Percentiles rank a stretch among this genome's conserved stretches.
phyloP scores from a whole-genome alignment of 2,329 filamentous ascomycete genomes.

The Phialemoniopsis sp. region DNA sequence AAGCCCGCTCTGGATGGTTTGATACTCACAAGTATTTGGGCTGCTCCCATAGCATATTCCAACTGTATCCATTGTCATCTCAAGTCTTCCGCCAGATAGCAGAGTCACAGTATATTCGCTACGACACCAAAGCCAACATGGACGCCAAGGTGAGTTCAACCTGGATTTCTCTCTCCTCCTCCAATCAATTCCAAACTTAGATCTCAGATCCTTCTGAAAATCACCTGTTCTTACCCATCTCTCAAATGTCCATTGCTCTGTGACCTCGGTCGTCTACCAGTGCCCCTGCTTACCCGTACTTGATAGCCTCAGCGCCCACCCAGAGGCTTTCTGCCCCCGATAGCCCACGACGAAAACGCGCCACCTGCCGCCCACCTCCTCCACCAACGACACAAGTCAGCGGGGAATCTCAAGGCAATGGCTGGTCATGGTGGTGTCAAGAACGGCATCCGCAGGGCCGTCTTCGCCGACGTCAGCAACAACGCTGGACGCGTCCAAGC shows the following conservation, averaged over 20 bases:
- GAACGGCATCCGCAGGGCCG: constrained; percentile 68
- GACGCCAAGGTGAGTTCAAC: constrained; percentile 32
- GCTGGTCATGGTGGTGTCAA: constrained; percentile 48
- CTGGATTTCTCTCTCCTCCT: constrained; percentile 1
- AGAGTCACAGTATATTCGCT: neutral
- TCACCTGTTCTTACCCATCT: too few species aligned
- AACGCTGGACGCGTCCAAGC: constrained; percentile 33
- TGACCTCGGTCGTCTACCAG: too few species aligned
- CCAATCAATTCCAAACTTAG: neutral
- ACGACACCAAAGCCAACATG: constrained; percentile 20
- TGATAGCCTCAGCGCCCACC: constrained; percentile 64
- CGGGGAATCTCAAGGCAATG: constrained; percentile 51
- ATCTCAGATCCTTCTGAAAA: too few species aligned
- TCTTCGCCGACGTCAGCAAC: constrained; percentile 81
- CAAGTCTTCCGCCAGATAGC: too few species aligned
- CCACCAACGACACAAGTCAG: constrained; percentile 81
- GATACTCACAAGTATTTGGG: too few species aligned
- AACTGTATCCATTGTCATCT: too few species aligned
- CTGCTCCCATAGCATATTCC: too few species aligned
- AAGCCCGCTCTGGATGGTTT: too few species aligned
- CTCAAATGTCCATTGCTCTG: too few species aligned
- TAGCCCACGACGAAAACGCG: constrained; percentile 64
- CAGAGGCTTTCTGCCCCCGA: constrained; percentile 36
- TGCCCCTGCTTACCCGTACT: too few species aligned
- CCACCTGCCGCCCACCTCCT: constrained; percentile 54